These are phyloP conservation scores for Moesziomyces parantarcticus DNA, from an alignment of 1,284 basidiomycete genomes.

Conservation along the genomic window DNA sequence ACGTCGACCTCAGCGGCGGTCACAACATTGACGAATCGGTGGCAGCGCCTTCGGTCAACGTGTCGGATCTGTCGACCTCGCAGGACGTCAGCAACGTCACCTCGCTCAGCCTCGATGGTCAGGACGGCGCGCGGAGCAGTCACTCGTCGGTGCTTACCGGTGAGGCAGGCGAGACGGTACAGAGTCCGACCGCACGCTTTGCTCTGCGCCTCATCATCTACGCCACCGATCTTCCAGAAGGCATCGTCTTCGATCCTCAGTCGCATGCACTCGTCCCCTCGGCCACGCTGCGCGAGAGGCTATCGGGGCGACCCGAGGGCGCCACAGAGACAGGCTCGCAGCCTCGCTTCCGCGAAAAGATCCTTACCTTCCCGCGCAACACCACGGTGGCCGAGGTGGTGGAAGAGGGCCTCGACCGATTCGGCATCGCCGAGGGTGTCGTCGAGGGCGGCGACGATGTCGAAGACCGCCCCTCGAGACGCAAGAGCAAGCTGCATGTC, in stretches of 20 bases:
- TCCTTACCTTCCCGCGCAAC: conserved; percentile 80
- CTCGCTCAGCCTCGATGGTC: conserved; percentile 28
- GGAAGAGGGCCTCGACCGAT: conserved; percentile 87
- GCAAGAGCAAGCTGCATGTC: conserved; percentile 80
- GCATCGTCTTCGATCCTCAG: conserved; percentile 88
- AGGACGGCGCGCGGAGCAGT: conserved; percentile 38
- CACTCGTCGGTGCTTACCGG: conserved; percentile 40
- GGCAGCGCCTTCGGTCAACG: conserved; percentile 20
- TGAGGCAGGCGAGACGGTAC: conserved; percentile 44
- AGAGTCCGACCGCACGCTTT: conserved; percentile 76
- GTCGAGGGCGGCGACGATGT: conserved; percentile 97
- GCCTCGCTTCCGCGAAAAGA: conserved; percentile 55
- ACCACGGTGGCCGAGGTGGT: conserved; percentile 95
- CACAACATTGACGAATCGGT: conserved; percentile 29
- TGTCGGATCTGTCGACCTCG: conserved; percentile 33
- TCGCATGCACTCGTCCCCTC: conserved; percentile 83
- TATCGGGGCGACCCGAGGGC: conserved; percentile 8
- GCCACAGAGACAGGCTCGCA: conserved; percentile 14
- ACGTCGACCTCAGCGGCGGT: conserved; percentile 27
- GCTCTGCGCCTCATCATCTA: conserved; percentile 86
- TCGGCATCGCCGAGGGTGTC: conserved; percentile 92
- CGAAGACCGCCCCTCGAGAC: conserved; percentile 86
- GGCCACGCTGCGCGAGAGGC: conserved; percentile 34
- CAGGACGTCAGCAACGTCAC: conserved; percentile 43
- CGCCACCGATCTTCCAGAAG: conserved; percentile 88